A percentile compares a stretch with the other conserved stretches of the same genome.
These are phyloP conservation scores for Lactarius indigo DNA, from an alignment of 768 basidiomycete genomes.

Conservation along the genomic window DNA sequence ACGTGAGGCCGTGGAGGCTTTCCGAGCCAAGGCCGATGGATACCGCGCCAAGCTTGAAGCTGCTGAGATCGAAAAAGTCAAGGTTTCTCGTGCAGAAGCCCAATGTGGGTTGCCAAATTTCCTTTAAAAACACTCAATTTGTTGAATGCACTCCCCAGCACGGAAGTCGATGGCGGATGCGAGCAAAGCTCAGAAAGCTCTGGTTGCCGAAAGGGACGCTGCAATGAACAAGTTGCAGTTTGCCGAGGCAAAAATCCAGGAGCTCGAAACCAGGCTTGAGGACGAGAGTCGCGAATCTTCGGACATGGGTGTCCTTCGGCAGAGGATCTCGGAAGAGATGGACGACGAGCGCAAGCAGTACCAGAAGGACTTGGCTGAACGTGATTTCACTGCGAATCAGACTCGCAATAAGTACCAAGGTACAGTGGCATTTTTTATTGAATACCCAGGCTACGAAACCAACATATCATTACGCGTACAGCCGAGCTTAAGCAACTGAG, in stretches of 20 bases:
- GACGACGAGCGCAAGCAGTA: slow-evolving; percentile 77
- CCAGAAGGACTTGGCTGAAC: slow-evolving; percentile 73
- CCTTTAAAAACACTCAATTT: background rate
- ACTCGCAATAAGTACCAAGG: slow-evolving; percentile 87
- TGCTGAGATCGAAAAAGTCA: slow-evolving; percentile 64
- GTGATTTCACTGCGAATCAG: slow-evolving; percentile 75
- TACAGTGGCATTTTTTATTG: slow-evolving; percentile 29
- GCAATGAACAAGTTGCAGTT: slow-evolving; percentile 46
- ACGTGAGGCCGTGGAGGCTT: slow-evolving; percentile 58
- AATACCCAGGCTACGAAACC: background rate
- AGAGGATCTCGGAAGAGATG: slow-evolving; percentile 69
- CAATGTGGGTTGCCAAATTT: slow-evolving; percentile 42
- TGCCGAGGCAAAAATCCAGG: slow-evolving; percentile 50
- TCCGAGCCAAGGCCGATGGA: slow-evolving; percentile 58
- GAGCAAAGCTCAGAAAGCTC: slow-evolving; percentile 54
- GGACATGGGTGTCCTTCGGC: slow-evolving; percentile 59
- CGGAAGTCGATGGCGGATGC: slow-evolving; percentile 58
- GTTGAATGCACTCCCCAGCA: slow-evolving; percentile 37
- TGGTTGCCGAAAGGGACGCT: slow-evolving; percentile 49
- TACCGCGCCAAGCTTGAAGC: slow-evolving; percentile 61
- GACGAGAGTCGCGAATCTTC: slow-evolving; percentile 66
- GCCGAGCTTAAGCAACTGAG: slow-evolving; percentile 76
- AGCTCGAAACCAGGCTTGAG: slow-evolving; percentile 61
- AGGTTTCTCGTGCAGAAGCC: slow-evolving; percentile 59
- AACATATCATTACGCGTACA: slow-evolving; percentile 30